Percentiles rank a stretch among this genome's conserved stretches.
Conservation (phyloP, 192 early-diverging fungal species). For the Coemansia sp. region DNA sequence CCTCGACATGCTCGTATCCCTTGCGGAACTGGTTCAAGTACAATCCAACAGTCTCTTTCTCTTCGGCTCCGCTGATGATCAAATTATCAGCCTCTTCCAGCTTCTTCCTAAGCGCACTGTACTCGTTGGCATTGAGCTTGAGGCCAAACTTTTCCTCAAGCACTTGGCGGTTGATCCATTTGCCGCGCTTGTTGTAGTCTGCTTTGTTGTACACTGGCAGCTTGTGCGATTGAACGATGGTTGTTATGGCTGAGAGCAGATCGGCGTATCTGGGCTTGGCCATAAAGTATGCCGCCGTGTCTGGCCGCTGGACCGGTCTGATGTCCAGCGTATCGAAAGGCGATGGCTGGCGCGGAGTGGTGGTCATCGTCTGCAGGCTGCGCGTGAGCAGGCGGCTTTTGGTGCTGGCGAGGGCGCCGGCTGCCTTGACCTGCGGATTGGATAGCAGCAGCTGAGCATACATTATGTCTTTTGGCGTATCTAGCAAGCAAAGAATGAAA, state of each 20-base stretch:
- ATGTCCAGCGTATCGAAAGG: slow-evolving; percentile 34
- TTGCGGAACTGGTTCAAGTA: slow-evolving; percentile 32
- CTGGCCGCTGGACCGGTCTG: slow-evolving; percentile 51
- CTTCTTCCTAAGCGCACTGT: slow-evolving; percentile 5
- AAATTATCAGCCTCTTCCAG: slow-evolving; percentile 16
- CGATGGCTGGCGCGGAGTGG: too few species aligned
- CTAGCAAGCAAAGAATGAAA: background rate
- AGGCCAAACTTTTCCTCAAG: slow-evolving; percentile 15
- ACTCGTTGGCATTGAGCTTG: slow-evolving; percentile 29
- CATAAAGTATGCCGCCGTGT: slow-evolving; percentile 83
- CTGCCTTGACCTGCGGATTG: too few species aligned
- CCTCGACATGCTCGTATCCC: slow-evolving; percentile 18
- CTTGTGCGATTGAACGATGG: slow-evolving; percentile 23
- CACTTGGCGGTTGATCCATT: slow-evolving; percentile 10
- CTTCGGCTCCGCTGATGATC: background rate
- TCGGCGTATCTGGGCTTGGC: slow-evolving; percentile 77
- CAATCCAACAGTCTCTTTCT: slow-evolving; percentile 3
- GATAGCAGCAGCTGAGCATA: too few species aligned
- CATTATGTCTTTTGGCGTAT: background rate
- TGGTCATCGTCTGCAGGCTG: too few species aligned
- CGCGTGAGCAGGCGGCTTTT: too few species aligned
- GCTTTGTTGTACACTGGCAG: slow-evolving; percentile 2
- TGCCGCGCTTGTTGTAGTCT: slow-evolving; percentile 1
- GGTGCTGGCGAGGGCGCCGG: too few species aligned
- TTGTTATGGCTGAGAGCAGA: slow-evolving; percentile 65